Conservation (phyloP, 129 eudicot species). For the Artemisia annua region DNA sequence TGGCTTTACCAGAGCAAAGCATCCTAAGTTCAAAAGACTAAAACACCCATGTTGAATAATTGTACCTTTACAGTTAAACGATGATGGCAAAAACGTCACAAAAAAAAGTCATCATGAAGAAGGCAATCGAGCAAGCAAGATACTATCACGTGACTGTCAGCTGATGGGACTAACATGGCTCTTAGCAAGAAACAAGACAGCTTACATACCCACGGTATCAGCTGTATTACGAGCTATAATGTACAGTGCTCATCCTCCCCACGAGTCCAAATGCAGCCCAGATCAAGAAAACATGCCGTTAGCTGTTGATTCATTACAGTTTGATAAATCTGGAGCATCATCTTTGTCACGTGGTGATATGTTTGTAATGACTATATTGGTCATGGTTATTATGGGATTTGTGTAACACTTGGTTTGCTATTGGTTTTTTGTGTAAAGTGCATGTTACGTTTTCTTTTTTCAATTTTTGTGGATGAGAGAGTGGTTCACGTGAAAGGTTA, state of each 20-base stretch:
- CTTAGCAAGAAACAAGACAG: slow-evolving; percentile 86
- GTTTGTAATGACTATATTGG: slow-evolving; percentile 38
- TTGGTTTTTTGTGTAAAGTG: slow-evolving; percentile 16
- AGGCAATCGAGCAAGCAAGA: slow-evolving; percentile 64
- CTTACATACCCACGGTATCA: slow-evolving; percentile 94
- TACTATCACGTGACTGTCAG: slow-evolving; percentile 86
- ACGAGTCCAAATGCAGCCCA: slow-evolving; percentile 80
- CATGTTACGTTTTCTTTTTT: slow-evolving; percentile 19
- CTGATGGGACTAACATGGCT: slow-evolving; percentile 99
- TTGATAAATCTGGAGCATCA: slow-evolving; percentile 49
- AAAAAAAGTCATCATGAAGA: slow-evolving; percentile 26
- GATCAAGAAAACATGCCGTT: slow-evolving; percentile 99
- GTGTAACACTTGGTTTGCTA: slow-evolving; percentile 25
- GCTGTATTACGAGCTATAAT: slow-evolving; percentile 93
- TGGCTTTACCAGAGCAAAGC: not conserved
- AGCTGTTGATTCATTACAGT: slow-evolving; percentile 93
- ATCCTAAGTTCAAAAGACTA: slow-evolving; percentile 7
- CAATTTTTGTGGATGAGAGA: slow-evolving; percentile 17
- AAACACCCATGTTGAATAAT: slow-evolving; percentile 26
- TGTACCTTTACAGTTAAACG: slow-evolving; percentile 53
- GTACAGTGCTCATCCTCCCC: slow-evolving; percentile 98
- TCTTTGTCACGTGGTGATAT: slow-evolving; percentile 21
- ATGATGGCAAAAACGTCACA: slow-evolving; percentile 63
- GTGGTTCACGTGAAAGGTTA: slow-evolving; percentile 68
- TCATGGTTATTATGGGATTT: slow-evolving; percentile 51